Conservation (phyloP, 345 rosid species). For the Arabidopsis arenosa region DNA sequence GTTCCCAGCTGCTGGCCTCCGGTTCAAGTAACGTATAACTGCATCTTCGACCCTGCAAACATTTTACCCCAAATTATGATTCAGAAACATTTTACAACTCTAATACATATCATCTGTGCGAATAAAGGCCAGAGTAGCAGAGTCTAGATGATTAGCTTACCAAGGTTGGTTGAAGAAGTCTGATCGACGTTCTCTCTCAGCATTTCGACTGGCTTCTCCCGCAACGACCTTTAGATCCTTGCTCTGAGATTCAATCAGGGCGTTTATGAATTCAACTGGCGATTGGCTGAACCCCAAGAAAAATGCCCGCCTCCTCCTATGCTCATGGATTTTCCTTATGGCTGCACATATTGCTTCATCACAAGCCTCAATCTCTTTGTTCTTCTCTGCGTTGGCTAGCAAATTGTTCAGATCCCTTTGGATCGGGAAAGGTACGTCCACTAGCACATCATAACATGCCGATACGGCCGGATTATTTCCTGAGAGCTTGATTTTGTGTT, state of each 20-base stretch:
- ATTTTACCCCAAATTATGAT: constrained; percentile 12
- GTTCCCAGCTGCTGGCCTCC: constrained; percentile 85
- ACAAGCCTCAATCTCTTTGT: constrained; percentile 93
- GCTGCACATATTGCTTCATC: constrained; percentile 95
- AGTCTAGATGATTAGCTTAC: constrained; percentile 50
- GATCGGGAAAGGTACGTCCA: constrained; percentile 91
- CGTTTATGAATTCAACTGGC: constrained; percentile 92
- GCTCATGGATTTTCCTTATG: constrained; percentile 92
- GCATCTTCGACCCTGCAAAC: constrained; percentile 94
- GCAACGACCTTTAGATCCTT: constrained; percentile 86
- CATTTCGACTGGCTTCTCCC: constrained; percentile 86
- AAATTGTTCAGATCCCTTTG: constrained; percentile 85
- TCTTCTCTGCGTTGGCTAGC: constrained; percentile 93
- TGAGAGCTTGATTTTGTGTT: constrained; percentile 88
- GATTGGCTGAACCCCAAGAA: constrained; percentile 98
- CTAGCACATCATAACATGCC: constrained; percentile 94
- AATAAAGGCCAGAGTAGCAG: background rate
- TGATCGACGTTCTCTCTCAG: constrained; percentile 84
- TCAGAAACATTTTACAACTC: constrained; percentile 1
- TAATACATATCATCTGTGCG: background rate
- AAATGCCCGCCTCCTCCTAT: constrained; percentile 87
- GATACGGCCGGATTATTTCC: constrained; percentile 82
- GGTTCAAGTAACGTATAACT: constrained; percentile 88
- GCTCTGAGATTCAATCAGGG: constrained; percentile 92
- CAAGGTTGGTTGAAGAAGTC: constrained; percentile 98